Base-by-base conservation (phyloP, 2,329 filamentous ascomycete species). In the Cercospora janseana region DNA sequence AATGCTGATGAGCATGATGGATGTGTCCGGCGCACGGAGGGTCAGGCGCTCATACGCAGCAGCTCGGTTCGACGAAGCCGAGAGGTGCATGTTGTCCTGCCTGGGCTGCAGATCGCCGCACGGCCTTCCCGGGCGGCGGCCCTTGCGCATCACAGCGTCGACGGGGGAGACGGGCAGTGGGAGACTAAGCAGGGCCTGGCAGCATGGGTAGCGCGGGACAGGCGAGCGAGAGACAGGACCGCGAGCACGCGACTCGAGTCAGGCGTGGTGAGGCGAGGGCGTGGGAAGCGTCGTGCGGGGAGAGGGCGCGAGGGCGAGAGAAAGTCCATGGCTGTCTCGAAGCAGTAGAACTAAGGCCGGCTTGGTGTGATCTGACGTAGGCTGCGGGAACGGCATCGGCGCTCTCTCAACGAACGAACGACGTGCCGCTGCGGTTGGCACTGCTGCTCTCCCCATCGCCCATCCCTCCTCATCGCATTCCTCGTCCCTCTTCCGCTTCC, bases 31-130 rank as follows among this genome's bases (percentile, higher is more conserved):
- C 32, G 16, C 10, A 37, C 16, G 16, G 12, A 23, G 34, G 3
- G 10, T 3, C 16, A 37, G 16, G 15, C 44, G 44, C 32, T 21
- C 31, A 37, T 31, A n/a, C n/a, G n/a, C n/a, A n/a, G 10, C 21
- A 13, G 24, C 32, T 46, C 44, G 44, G 44, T 37, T 46, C 15
- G 20, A 35, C 12, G 44, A 38, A 46, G 44, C 44, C 44, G 44
- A 46, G 31, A 46, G 21, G 42, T 23, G 42, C 42, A 46, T n/a
- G n/a, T n/a, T n/a, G n/a, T n/a, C n/a, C 18, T 46, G 32, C 32
- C 38, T 46, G 32, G 44, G 44, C 37, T 18, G 44, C 23, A 46
- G 44, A 46, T 46, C 44, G 27, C 15, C 23, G 32, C 44, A 38
- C 29, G 43, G 43, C 27, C 29, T 34, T 21, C 6, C 34, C 10